Evolutionary conservation across 371 early-diverging fungal genomes (phyloP), one percentile per base, ranked within the genome.

Genomic region (Apophysomyces elegans): DNA sequence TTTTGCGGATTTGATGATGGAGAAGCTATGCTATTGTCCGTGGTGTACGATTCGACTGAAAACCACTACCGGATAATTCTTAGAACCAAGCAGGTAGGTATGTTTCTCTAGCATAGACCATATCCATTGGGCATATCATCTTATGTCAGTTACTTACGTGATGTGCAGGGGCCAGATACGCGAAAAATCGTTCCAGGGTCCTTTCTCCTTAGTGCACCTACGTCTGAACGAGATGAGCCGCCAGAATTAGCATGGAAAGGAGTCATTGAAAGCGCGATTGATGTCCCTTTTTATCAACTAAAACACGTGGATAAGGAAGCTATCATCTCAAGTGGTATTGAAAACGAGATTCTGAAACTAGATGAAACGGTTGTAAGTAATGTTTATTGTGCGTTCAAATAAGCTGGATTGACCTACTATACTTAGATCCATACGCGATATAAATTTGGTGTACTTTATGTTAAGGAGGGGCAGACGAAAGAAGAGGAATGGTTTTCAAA

Each of bases 401-500:
- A 50, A 13, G 14, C 13, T 41, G 39, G 35, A 1, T 50, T n/a
- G 21, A 4, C n/a, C 21, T 7, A 18, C 21, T 50, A 21, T 5
- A 8, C 21, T 9, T 83, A 88, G 77, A 83, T 89, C 36, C 88
- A 86, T 61, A 75, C 86, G 37, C 75, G 73, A 38, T 93, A 93
- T 71, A 93, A 93, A 73, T 92, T 93, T 86, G 93, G 92, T 2
- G 85, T 93, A 2, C 73, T 84, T 37, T 84, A 89, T 66, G 75
- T 92, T 4, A 75, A 66, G 37, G 72, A 80, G 13, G 89, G 88
- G 2, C 92, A 93, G 64, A 74, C 77, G 1, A 85, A 78, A 2
- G 93, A 93, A 66, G 90, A 88, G 60, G 90, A 91, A 37, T 87
- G 90, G 90, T 86, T 91, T 56, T 65, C 74, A 26, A 92, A 92